These are phyloP conservation scores for Incumbomyces lentus DNA, from an alignment of 2,329 filamentous ascomycete genomes.

Conservation along the genomic window DNA sequence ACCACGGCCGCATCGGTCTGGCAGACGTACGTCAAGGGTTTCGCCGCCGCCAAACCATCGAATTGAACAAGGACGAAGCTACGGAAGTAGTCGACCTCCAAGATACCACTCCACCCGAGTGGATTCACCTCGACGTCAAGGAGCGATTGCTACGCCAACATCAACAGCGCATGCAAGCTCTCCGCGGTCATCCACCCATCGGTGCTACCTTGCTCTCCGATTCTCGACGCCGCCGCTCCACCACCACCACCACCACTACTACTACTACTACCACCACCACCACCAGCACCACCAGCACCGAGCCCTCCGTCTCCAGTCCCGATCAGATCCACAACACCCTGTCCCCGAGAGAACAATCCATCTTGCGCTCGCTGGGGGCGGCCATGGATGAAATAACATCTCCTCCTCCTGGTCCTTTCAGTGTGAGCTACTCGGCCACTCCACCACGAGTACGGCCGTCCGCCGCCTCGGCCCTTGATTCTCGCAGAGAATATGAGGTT, in stretches of 20 bases:
- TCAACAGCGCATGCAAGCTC: conserved; percentile 14
- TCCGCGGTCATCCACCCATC: conserved; percentile 9
- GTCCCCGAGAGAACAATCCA: conserved; percentile 17
- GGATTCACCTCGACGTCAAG: conserved; percentile 15
- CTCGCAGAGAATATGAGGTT: conserved; percentile 8
- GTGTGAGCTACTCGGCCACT: conserved; percentile 17
- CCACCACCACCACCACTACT: no score
- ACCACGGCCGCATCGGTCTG: conserved; percentile 47
- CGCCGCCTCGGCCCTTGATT: conserved; percentile 3
- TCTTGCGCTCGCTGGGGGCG: conserved; percentile 17
- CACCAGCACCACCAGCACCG: background rate
- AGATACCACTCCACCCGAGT: conserved; percentile 19
- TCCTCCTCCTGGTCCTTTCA: conserved; percentile 11
- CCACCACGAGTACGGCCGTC: conserved; percentile 6
- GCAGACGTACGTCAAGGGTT: conserved; percentile 39
- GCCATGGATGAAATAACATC: conserved; percentile 14
- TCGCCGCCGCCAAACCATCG: conserved; percentile 33
- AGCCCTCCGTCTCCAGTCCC: background rate
- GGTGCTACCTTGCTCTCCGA: conserved; percentile 1
- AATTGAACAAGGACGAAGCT: conserved; percentile 18
- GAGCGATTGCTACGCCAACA: conserved; percentile 19
- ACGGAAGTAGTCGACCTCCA: conserved; percentile 16
- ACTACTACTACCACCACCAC: no score
- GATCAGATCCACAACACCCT: conserved; percentile 4
- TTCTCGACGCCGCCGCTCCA: conserved; percentile 1